Conservation (phyloP, 2,329 filamentous ascomycete species). For the Geosmithia flava region DNA sequence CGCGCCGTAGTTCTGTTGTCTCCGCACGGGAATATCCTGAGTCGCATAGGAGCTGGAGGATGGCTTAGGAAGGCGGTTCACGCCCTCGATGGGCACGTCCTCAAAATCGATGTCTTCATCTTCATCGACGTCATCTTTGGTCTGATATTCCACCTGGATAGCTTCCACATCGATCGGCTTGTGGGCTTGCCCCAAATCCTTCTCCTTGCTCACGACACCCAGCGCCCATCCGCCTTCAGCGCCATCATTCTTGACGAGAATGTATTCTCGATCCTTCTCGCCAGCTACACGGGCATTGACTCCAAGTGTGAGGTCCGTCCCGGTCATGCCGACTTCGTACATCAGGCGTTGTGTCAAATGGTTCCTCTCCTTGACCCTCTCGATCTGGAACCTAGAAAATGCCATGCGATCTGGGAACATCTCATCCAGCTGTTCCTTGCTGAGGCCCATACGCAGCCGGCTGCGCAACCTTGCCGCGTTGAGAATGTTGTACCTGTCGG, state of each 20-base stretch:
- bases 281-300: constrained; percentile 60
- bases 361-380: constrained; percentile 83
- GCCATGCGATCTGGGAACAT: constrained; percentile 99
- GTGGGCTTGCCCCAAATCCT: constrained; percentile 63
- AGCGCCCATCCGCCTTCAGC: constrained; percentile 94
- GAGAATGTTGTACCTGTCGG: constrained; percentile 92
- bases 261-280: constrained; percentile 86
- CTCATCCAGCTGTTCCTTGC: constrained; percentile 85
- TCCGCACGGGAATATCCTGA: constrained; percentile 10
- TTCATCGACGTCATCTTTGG: constrained; percentile 46
- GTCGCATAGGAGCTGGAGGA: constrained; percentile 12
- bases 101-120: constrained; percentile 78
- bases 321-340: constrained; percentile 84
- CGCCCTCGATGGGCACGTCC: constrained; percentile 80
- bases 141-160: constrained; percentile 42
- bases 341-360: constrained; percentile 90
- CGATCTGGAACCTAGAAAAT: constrained; percentile 93
- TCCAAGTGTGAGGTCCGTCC: constrained; percentile 56
- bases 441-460: constrained; percentile 85
- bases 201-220: constrained; percentile 81
- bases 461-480: constrained; percentile 86
- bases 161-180: constrained; percentile 89
- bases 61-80: constrained; percentile 68
- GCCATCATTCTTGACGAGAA: constrained; percentile 88
- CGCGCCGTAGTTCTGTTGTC: constrained; percentile 13